Evolutionary conservation across 495 filamentous ascomycete genomes (phyloP).

Genomic region (Daldinia vernicosa): DNA sequence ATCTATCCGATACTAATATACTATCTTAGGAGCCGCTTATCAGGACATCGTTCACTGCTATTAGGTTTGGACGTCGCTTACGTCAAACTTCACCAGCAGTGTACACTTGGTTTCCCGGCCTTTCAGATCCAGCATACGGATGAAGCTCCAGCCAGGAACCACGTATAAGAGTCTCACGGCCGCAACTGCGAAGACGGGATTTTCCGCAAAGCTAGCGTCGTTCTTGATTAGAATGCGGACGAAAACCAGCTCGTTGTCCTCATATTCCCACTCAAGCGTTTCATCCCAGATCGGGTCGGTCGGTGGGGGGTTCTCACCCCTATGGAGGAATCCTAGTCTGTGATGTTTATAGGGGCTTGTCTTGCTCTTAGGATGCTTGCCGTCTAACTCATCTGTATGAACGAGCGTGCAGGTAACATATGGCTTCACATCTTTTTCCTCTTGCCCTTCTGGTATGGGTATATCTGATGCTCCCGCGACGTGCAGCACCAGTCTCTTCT

Average conservation of each 20-base stretch:
- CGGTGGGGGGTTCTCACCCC: constrained; percentile 53
- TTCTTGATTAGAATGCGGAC: constrained; percentile 63
- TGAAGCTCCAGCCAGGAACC: constrained; percentile 59
- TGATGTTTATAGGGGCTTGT: constrained; percentile 59
- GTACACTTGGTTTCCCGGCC: constrained; percentile 61
- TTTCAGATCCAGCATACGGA: constrained; percentile 63
- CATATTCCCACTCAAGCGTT: constrained; percentile 63
- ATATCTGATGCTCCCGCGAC: constrained; percentile 62
- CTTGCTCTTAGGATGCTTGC: constrained; percentile 58
- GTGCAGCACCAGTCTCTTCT: constrained; percentile 51
- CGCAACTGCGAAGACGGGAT: constrained; percentile 58
- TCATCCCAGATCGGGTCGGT: constrained; percentile 63
- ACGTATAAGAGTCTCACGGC: constrained; percentile 60
- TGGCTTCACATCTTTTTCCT: constrained; percentile 54
- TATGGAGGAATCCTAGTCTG: constrained; percentile 52
- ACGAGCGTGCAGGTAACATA: constrained; percentile 64
- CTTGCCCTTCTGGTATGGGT: constrained; percentile 50
- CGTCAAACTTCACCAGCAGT: constrained; percentile 60
- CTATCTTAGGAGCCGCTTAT: no score
- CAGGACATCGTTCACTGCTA: background rate
- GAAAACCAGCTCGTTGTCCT: constrained; percentile 63
- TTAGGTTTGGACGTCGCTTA: constrained; percentile 46
- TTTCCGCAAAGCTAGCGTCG: constrained; percentile 60
- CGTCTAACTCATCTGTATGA: constrained; percentile 52
- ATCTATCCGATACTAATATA: no score